Conservation (phyloP, 768 basidiomycete species). For the Mycena kentingensis region DNA sequence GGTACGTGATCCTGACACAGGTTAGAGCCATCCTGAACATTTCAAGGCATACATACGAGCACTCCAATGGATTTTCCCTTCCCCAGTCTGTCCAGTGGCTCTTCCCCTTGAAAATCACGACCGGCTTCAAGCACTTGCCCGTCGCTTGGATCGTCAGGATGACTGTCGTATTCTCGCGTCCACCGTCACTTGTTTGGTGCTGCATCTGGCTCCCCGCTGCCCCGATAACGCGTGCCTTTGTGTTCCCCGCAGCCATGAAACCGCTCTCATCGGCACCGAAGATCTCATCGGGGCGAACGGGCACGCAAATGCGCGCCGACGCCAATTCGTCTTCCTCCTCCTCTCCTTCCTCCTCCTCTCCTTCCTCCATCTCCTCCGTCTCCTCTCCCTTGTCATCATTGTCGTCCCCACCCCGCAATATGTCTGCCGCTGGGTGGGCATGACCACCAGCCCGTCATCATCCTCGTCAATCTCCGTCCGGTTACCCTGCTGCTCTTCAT, state of each 20-base stretch:
- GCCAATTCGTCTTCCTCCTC: not conserved
- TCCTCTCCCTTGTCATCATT: not conserved
- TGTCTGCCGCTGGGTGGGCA: not conserved
- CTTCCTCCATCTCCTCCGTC: not conserved
- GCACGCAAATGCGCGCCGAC: not conserved
- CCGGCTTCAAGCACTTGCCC: not conserved
- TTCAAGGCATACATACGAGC: no score
- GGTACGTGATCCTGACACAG: not conserved
- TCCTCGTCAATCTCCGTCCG: no score
- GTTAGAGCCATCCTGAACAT: no score
- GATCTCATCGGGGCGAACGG: conserved; percentile 18
- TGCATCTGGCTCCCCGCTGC: not conserved
- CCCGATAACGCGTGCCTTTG: conserved; percentile 20
- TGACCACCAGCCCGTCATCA: not conserved
- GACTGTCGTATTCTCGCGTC: conserved; percentile 8
- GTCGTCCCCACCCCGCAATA: not conserved
- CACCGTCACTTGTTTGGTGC: conserved; percentile 3
- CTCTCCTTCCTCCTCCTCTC: not conserved
- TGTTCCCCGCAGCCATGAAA: conserved; percentile 20
- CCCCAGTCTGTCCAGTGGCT: no score
- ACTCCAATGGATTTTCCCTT: no score
- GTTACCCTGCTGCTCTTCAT: not conserved
- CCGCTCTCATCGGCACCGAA: conserved; percentile 30
- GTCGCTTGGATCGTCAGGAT: conserved; percentile 5
- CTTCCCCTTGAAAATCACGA: no score